Evolutionary conservation across 2,329 filamentous ascomycete species (phyloP).

Genomic region (Pseudogymnoascus pannorum): DNA sequence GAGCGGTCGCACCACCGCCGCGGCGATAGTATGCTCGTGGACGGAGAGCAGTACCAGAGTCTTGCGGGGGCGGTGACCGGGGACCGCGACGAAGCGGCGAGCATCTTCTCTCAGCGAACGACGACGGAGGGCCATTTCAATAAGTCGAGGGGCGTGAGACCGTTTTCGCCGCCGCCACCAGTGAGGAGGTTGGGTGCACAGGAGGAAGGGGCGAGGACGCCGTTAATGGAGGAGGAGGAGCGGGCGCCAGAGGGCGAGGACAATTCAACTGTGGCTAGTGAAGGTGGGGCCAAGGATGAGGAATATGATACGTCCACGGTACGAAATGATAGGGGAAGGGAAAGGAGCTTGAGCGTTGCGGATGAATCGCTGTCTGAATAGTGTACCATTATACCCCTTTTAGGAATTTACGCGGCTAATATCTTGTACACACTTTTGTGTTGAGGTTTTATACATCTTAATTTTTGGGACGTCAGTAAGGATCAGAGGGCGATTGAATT

Average conservation of each 20-base stretch:
- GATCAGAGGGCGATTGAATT: not conserved
- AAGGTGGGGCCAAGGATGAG: not conserved
- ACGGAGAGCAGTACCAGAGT: slow-evolving; percentile 50
- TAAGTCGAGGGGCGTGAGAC: slow-evolving; percentile 45
- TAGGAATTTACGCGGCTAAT: not conserved
- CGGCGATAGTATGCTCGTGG: slow-evolving; percentile 48
- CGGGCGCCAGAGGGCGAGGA: not conserved
- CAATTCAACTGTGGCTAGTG: not conserved
- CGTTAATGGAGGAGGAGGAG: slow-evolving; percentile 17
- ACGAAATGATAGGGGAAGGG: not conserved
- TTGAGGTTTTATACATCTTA: not conserved
- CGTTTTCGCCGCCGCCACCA: slow-evolving; percentile 51
- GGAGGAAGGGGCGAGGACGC: slow-evolving; percentile 15
- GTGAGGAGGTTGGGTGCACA: slow-evolving; percentile 12
- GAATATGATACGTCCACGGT: not conserved
- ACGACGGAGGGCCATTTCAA: slow-evolving; percentile 33
- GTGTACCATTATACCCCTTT: slow-evolving; percentile 4
- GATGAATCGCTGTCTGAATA: slow-evolving; percentile 20
- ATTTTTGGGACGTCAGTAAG: not conserved
- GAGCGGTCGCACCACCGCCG: slow-evolving; percentile 34
- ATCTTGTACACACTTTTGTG: slow-evolving; percentile 2
- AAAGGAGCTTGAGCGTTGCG: slow-evolving; percentile 25
- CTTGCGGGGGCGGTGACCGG: slow-evolving; percentile 40
- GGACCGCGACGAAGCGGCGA: slow-evolving; percentile 33
- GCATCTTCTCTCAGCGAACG: slow-evolving; percentile 43